Percentiles rank a stretch among this genome's conserved stretches.
Evolutionary conservation across 148 eudicot genomes (phyloP).

Genomic region (Limonium bicolor): DNA sequence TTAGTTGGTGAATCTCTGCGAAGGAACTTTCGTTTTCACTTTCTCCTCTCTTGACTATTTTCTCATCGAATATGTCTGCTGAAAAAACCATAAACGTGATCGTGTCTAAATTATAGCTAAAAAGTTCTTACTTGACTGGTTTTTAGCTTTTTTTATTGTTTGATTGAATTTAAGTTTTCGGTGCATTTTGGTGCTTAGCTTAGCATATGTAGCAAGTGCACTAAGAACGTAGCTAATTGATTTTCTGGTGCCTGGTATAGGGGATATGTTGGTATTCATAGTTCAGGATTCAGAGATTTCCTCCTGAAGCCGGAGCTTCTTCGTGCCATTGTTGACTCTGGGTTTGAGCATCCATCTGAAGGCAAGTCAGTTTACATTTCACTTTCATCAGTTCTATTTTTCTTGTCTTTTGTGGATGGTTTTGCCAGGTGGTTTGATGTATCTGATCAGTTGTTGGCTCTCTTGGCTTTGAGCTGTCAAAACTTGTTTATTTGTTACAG

Average conservation of each 20-base stretch:
- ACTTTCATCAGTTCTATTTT: background rate
- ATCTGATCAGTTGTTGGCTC: background rate
- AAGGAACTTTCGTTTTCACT: too few relatives aligned
- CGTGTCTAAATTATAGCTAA: too few relatives aligned
- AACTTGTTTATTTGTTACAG: background rate
- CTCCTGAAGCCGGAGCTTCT: conserved; percentile 58
- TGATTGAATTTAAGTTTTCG: too few relatives aligned
- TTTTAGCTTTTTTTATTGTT: too few relatives aligned
- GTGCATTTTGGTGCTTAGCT: too few relatives aligned
- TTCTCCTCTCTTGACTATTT: too few relatives aligned
- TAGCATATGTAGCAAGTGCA: too few relatives aligned
- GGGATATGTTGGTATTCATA: conserved; percentile 55
- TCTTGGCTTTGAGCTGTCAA: background rate
- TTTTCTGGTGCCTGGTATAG: conserved; percentile 9
- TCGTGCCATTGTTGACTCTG: conserved; percentile 56
- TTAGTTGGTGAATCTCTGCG: too few relatives aligned
- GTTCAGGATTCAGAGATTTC: conserved; percentile 64
- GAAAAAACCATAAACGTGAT: too few relatives aligned
- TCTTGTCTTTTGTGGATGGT: background rate
- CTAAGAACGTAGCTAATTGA: background rate
- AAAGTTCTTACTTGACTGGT: too few relatives aligned
- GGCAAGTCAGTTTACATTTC: conserved; percentile 20
- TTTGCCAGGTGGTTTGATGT: background rate
- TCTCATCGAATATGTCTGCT: too few relatives aligned
- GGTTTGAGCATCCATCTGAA: conserved; percentile 65